Conservation (phyloP, 257 asterid species). For the Cordia subcordata region DNA sequence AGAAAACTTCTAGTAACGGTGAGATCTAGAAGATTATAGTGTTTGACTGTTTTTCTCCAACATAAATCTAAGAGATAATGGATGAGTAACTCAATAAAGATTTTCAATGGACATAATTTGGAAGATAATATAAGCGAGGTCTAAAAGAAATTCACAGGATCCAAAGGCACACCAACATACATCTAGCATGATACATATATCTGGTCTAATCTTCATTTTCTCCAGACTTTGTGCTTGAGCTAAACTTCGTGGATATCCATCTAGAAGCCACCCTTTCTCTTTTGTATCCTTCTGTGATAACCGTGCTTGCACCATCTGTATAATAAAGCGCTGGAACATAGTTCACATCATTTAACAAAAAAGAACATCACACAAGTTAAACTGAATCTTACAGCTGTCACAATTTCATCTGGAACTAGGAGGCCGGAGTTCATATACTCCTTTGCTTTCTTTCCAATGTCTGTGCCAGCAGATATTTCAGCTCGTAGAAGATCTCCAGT, state of each 20-base stretch:
- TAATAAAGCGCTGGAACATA: conserved; percentile 9
- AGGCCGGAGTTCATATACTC: conserved; percentile 84
- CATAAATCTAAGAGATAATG: background rate
- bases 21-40: no score
- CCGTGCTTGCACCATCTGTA: conserved; percentile 82
- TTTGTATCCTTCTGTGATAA: conserved; percentile 68
- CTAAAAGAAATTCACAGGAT: conserved; percentile 7
- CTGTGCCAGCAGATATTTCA: conserved; percentile 80
- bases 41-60: no score
- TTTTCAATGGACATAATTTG: background rate
- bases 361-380: background rate
- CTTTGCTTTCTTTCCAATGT: conserved; percentile 79
- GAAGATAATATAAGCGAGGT: conserved; percentile 5
- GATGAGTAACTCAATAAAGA: background rate
- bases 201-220: conserved; percentile 71
- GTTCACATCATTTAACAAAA: background rate
- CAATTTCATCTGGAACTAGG: conserved; percentile 88
- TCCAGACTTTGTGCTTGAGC: conserved; percentile 89
- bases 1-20: no score
- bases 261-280: conserved; percentile 96
- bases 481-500: conserved; percentile 97
- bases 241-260: conserved; percentile 83
- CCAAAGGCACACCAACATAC: conserved; percentile 38
- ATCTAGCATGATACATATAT: conserved; percentile 70
- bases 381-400: conserved; percentile 62